Evolutionary conservation across 2,329 filamentous ascomycete genomes (phyloP).

Genomic region (Curvularia hawaiiensis): DNA sequence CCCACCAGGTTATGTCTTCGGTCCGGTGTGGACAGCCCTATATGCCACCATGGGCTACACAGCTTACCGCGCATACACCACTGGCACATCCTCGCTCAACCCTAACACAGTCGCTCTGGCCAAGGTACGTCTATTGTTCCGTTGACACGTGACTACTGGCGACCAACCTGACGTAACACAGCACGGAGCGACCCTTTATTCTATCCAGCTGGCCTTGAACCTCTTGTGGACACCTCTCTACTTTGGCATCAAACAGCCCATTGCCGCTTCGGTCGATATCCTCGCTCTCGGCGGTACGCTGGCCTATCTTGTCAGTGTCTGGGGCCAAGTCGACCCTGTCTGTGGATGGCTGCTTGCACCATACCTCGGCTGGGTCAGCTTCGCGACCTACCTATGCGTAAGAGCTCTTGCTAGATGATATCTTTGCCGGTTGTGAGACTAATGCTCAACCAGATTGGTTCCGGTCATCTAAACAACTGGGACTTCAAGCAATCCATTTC

Average conservation of each 20-base stretch:
- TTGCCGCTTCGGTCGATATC: constrained; percentile 77
- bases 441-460: constrained; percentile 35
- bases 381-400: constrained; percentile 83
- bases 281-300: constrained; percentile 71
- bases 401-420: constrained; percentile 15
- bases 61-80: constrained; percentile 74
- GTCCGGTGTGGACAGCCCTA: constrained; percentile 63
- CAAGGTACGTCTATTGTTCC: constrained; percentile 48
- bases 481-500: constrained; percentile 38
- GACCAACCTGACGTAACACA: constrained; percentile 19
- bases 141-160: background rate
- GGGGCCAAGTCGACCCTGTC: constrained; percentile 73
- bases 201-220: constrained; percentile 83
- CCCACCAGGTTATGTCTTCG: constrained; percentile 63
- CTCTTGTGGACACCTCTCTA: constrained; percentile 92
- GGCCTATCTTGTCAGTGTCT: constrained; percentile 75
- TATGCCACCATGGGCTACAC: constrained; percentile 84
- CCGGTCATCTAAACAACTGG: constrained; percentile 49
- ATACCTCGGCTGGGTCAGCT: constrained; percentile 85
- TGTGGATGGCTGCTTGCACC: constrained; percentile 78
- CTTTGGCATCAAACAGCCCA: constrained; percentile 76
- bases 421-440: constrained; percentile 9
- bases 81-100: constrained; percentile 62
- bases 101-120: constrained; percentile 60
- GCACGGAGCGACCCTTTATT: constrained; percentile 79